A percentile compares a stretch with the other conserved stretches of the same genome.
Evolutionary conservation across 805 yeast species (phyloP).

Genomic region (Brettanomyces sp.): DNA sequence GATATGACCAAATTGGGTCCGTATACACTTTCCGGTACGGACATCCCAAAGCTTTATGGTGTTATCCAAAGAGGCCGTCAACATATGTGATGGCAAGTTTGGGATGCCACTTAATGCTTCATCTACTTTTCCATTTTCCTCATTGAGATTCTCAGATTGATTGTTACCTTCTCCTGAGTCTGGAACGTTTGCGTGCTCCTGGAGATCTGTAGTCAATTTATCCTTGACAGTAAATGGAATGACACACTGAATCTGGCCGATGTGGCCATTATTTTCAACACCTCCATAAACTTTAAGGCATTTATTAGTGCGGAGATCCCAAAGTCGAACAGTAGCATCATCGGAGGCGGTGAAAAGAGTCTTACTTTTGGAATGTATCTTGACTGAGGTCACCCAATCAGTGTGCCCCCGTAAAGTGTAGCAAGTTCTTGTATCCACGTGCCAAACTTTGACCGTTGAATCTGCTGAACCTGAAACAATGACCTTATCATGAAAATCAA

Average conservation of each 20-base stretch:
- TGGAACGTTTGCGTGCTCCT: slow-evolving; percentile 2
- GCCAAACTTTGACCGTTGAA: slow-evolving; percentile 90
- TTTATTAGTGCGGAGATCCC: slow-evolving; percentile 79
- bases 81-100: slow-evolving; percentile 67
- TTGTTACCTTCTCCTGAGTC: slow-evolving; percentile 8
- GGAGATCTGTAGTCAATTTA: slow-evolving; percentile 27
- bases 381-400: slow-evolving; percentile 87
- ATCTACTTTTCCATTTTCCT: slow-evolving; percentile 5
- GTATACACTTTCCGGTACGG: slow-evolving; percentile 72
- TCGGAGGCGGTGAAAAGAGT: slow-evolving; percentile 84
- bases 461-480: slow-evolving; percentile 94
- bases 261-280: slow-evolving; percentile 67
- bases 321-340: slow-evolving; percentile 87
- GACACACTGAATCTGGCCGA: slow-evolving; percentile 90
- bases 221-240: slow-evolving; percentile 75
- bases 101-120: slow-evolving; percentile 14
- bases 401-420: slow-evolving; percentile 88
- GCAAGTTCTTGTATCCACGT: slow-evolving; percentile 86
- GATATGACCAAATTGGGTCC: slow-evolving; percentile 95
- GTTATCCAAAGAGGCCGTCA: slow-evolving; percentile 85
- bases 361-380: slow-evolving; percentile 68
- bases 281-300: slow-evolving; percentile 78
- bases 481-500: slow-evolving; percentile 69
- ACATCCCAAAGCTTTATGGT: slow-evolving; percentile 93
- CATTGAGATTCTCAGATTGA: slow-evolving; percentile 16